phyloP scores from a whole-genome alignment of 129 eudicot genomes.

The Artemisia argyi region DNA sequence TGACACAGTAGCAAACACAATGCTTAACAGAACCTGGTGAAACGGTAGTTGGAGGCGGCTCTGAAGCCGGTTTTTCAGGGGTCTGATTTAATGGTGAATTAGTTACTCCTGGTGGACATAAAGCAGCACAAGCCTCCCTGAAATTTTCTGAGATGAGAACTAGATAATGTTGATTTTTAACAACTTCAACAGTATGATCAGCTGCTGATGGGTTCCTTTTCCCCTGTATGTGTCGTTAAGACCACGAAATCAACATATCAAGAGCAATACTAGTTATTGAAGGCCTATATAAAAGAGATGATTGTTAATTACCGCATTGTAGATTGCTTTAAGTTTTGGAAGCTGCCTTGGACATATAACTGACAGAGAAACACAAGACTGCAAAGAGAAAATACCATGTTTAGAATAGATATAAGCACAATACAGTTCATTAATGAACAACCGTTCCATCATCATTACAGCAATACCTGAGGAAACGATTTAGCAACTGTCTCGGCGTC shows the following conservation, averaged over 20 bases:
- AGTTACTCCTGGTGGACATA: slow-evolving; percentile 45
- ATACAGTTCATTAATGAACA: background rate
- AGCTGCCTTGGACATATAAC: slow-evolving; percentile 34
- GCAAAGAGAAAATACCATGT: background rate
- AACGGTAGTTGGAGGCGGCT: slow-evolving; percentile 49
- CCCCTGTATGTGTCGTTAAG: slow-evolving; percentile 16
- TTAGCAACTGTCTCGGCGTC: slow-evolving; percentile 25
- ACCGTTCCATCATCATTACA: background rate
- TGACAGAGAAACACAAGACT: slow-evolving; percentile 34
- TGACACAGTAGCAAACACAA: slow-evolving; percentile 3
- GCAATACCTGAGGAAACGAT: slow-evolving; percentile 26
- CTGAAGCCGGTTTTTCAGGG: slow-evolving; percentile 51
- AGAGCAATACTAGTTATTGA: background rate
- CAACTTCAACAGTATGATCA: slow-evolving; percentile 14
- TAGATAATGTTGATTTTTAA: slow-evolving; percentile 12
- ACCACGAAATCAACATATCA: slow-evolving; percentile 5
- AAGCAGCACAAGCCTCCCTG: slow-evolving; percentile 22
- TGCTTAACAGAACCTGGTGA: slow-evolving; percentile 47
- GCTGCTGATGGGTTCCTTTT: slow-evolving; percentile 20
- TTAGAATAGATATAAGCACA: slow-evolving; percentile 1
- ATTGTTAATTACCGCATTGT: slow-evolving; percentile 16
- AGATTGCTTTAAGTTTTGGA: slow-evolving; percentile 34
- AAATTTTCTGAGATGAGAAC: slow-evolving; percentile 26
- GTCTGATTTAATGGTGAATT: slow-evolving; percentile 43
- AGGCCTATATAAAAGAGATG: background rate